These are phyloP conservation scores for Magnusiomyces paraingens DNA, from an alignment of 1,139 yeast genomes.

Conservation along the genomic window DNA sequence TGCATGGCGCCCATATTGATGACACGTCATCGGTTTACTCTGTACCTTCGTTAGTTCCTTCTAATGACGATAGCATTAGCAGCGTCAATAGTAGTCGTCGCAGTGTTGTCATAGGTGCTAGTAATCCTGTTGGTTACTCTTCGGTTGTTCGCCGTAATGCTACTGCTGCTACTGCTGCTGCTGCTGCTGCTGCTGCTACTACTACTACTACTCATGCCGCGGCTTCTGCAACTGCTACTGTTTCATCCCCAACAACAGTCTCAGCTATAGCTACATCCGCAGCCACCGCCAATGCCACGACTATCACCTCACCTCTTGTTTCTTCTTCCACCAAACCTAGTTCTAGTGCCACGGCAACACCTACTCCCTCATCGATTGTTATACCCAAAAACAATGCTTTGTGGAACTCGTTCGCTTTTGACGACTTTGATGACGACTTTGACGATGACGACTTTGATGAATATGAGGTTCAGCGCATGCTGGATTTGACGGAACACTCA, in stretches of 20 bases:
- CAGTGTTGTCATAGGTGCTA: background rate
- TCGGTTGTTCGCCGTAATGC: background rate
- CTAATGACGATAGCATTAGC: background rate
- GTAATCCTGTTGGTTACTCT: background rate
- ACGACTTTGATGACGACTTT: conserved; percentile 10
- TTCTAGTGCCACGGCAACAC: background rate
- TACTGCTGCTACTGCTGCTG: background rate
- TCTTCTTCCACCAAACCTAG: background rate
- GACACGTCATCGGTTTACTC: conserved; percentile 23
- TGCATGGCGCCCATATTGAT: conserved; percentile 13
- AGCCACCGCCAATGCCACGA: background rate
- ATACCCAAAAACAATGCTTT: no score
- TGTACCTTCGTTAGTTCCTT: conserved; percentile 28
- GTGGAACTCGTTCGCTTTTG: background rate
- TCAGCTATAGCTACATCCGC: background rate
- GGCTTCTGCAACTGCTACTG: background rate
- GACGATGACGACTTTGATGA: conserved; percentile 5
- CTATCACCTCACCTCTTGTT: no score
- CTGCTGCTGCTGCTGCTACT: background rate
- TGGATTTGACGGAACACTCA: background rate
- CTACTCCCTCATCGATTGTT: background rate
- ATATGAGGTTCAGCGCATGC: conserved; percentile 1
- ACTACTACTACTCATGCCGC: background rate
- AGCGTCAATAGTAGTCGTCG: conserved; percentile 5
- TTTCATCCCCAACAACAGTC: background rate